phyloP scores from a whole-genome alignment of 192 early-diverging fungal genomes.

The Umbelopsis ramanniana region DNA sequence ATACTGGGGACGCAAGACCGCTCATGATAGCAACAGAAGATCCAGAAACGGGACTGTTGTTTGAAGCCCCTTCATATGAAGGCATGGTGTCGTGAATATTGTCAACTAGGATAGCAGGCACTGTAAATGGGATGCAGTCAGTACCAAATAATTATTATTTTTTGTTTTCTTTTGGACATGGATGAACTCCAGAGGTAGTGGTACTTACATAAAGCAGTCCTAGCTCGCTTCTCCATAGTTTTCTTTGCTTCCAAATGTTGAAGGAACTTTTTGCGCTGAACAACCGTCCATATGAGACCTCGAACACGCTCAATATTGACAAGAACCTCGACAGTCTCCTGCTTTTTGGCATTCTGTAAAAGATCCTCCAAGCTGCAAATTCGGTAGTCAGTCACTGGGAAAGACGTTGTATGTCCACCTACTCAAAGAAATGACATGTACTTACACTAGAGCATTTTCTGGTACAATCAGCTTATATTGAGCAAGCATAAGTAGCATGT shows the following conservation, averaged over 20 bases:
- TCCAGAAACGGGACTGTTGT: neutral
- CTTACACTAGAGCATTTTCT: constrained; percentile 57
- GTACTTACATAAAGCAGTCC: neutral
- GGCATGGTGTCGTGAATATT: constrained; percentile 10
- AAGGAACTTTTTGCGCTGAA: constrained; percentile 38
- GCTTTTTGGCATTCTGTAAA: constrained; percentile 41
- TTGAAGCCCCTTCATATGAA: neutral
- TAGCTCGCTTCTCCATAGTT: neutral
- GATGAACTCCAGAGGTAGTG: neutral
- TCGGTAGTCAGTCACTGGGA: neutral
- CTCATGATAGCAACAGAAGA: constrained; percentile 1
- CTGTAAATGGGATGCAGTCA: neutral
- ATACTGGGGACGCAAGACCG: constrained; percentile 7
- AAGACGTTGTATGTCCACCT: neutral
- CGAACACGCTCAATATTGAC: constrained; percentile 38
- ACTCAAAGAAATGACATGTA: neutral
- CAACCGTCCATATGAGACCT: constrained; percentile 41
- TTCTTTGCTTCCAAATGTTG: constrained; percentile 26
- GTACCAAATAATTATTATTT: neutral
- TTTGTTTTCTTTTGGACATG: neutral
- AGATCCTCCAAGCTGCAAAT: constrained; percentile 43
- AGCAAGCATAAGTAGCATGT: constrained; percentile 60
- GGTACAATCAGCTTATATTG: constrained; percentile 60
- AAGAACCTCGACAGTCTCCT: constrained; percentile 40
- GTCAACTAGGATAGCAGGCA: constrained; percentile 35